These are phyloP conservation scores for Mentha longifolia DNA, from an alignment of 257 asterid species.

Conservation along the genomic window DNA sequence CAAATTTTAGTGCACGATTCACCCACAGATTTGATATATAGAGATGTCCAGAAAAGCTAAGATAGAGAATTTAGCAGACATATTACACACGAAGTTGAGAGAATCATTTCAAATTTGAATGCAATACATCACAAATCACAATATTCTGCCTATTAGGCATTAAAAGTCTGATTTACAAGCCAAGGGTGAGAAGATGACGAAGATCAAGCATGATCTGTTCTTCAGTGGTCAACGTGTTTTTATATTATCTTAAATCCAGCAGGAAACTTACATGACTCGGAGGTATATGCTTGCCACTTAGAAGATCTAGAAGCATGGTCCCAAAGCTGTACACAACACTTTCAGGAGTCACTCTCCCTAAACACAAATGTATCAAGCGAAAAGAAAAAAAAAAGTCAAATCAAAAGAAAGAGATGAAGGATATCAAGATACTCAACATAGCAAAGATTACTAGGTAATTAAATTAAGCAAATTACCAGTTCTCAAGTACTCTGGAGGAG, in stretches of 20 bases:
- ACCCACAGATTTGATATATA: too few relatives aligned
- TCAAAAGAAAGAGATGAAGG: background rate
- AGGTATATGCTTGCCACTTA: conserved; percentile 67
- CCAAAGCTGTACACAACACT: conserved; percentile 66
- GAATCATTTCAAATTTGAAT: background rate
- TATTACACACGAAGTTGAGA: too few relatives aligned
- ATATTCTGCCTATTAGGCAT: conserved; percentile 1
- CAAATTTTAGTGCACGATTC: background rate
- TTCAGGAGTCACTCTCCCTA: conserved; percentile 60
- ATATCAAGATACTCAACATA: background rate
- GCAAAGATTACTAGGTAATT: conserved; percentile 11
- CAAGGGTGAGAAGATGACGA: background rate
- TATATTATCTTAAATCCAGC: background rate
- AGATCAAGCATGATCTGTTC: background rate
- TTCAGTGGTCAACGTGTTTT: background rate
- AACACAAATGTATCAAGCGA: background rate
- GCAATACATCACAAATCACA: conserved; percentile 19
- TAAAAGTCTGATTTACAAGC: background rate
- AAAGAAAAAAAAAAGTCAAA: background rate
- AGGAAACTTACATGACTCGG: conserved; percentile 53
- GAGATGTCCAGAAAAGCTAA: background rate
- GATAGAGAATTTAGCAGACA: too few relatives aligned
- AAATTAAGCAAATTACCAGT: conserved; percentile 40
- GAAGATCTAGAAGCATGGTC: conserved; percentile 64
- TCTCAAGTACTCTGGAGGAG: conserved; percentile 68